Evolutionary conservation across 805 yeast genomes (phyloP), one percentile per base, ranked within the genome.

Genomic region (Candida oleophila): DNA sequence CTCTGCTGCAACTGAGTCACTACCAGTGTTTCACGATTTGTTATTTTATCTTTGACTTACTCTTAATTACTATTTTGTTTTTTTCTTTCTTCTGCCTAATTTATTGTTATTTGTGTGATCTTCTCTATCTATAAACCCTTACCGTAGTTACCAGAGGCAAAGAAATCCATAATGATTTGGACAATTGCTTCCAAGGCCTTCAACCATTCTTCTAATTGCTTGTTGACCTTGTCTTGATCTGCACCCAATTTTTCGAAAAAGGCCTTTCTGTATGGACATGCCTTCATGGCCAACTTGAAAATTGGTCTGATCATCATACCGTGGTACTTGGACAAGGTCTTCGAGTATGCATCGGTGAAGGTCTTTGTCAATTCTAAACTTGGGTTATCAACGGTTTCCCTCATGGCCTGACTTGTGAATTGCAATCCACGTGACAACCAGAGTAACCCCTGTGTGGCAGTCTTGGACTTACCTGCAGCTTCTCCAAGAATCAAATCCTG

Each of bases 231-330:
- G 30, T 70, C 83, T 63, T 82, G 85, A 64, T 85, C 89, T 19
- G 76, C 76, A 47, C 96, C 96, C 56, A 89, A 78, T 72, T 89
- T 89, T 49, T 66, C 83, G 60, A 88, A 89, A 62, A 89, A 87
- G 61, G 83, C 96, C 64, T 80, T 82, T 73, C 96, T 81, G 69
- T 88, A 90, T 11, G 97, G 97, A 67, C 96, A 88, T 1, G 96
- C 95, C 67, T 87, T 87, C 96, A 89, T 90, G 42, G 97, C 97
- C 64, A 90, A 76, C 70, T 88, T 88, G 80, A 89, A 89, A 44
- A 90, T 82, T 22, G 96, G 96, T 61, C 85, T 86, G 51, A 89
- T 76, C 59, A 89, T 73, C 78, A 89, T 80, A 45, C 85, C 83
- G 71, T 89, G 97, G 69, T 82, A 84, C 66, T 89, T 82, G 49